Percentiles rank a stretch among this genome's conserved stretches.
Conservation (phyloP, 2,329 filamentous ascomycete genomes). For the Verticillium alfalfae region DNA sequence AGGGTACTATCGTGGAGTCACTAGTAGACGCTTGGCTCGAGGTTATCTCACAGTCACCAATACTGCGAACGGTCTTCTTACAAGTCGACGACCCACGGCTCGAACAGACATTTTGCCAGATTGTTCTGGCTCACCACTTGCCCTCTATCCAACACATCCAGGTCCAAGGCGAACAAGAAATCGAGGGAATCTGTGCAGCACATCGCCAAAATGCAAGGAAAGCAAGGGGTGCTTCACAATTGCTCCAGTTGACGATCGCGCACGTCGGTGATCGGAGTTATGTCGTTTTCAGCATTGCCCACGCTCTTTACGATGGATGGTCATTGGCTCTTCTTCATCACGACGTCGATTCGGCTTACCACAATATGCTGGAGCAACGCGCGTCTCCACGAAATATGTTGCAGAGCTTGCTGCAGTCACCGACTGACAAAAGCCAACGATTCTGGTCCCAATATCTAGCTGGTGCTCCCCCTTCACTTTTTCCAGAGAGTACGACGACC, state of each 20-base stretch:
- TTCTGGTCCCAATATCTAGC: constrained; percentile 73
- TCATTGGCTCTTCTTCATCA: constrained; percentile 70
- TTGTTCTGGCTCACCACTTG: constrained; percentile 26
- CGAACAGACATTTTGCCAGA: constrained; percentile 43
- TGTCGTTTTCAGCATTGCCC: constrained; percentile 67
- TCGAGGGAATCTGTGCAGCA: constrained; percentile 26
- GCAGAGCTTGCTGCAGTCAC: constrained; percentile 41
- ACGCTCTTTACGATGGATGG: constrained; percentile 87
- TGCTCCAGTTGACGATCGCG: constrained; percentile 46
- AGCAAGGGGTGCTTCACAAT: constrained; percentile 24
- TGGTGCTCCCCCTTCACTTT: constrained; percentile 33
- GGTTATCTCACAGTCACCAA: constrained; percentile 57
- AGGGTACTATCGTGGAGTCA: constrained; percentile 45
- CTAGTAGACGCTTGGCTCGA: constrained; percentile 57
- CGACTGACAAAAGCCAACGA: constrained; percentile 19
- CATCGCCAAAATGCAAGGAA: constrained; percentile 30
- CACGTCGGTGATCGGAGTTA: constrained; percentile 27
- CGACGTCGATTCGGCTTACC: constrained; percentile 64
- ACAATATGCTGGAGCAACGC: constrained; percentile 31
- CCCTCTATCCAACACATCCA: background rate
- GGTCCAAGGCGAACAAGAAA: constrained; percentile 20
- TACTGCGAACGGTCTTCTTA: constrained; percentile 70
- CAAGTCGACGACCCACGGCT: constrained; percentile 57
- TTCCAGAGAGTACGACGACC: constrained; percentile 11
- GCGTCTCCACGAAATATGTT: constrained; percentile 49